A percentile compares a stretch with the other conserved stretches of the same genome.
Conservation (phyloP, 23 red algal species). For the Cyanidiococcus yangmingshanensis region DNA sequence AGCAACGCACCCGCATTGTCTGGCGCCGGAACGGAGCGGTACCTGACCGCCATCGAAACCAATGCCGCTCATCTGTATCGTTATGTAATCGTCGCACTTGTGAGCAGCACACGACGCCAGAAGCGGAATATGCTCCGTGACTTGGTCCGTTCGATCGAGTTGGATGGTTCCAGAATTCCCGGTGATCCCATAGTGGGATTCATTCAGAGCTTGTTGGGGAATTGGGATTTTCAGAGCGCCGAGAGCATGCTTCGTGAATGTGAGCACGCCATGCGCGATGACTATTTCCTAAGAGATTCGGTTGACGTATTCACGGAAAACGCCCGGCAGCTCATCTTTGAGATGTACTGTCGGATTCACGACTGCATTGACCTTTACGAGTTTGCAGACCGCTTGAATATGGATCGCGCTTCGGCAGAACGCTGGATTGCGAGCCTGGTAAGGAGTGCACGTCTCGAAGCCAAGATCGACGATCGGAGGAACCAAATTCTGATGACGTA, state of each 20-base stretch:
- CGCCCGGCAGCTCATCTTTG: slow-evolving; percentile 75
- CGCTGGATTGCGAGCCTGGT: slow-evolving; percentile 92
- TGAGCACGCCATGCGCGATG: slow-evolving; percentile 60
- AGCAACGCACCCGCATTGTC: too few species aligned
- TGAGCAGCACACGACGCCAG: slow-evolving; percentile 38
- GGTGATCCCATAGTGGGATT: slow-evolving; percentile 84
- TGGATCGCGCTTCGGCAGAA: slow-evolving; percentile 76
- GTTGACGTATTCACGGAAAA: slow-evolving; percentile 84
- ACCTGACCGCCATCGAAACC: slow-evolving; percentile 91
- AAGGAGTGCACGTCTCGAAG: slow-evolving; percentile 68
- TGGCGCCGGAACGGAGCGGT: slow-evolving; percentile 40
- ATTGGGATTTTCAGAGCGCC: slow-evolving; percentile 88
- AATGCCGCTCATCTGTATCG: slow-evolving; percentile 97
- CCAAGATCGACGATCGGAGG: slow-evolving; percentile 73
- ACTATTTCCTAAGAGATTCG: slow-evolving; percentile 63
- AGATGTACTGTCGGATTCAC: slow-evolving; percentile 89
- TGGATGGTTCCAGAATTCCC: slow-evolving; percentile 40
- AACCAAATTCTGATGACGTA: slow-evolving; percentile 86
- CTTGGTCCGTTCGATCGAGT: slow-evolving; percentile 63
- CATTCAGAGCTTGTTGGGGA: slow-evolving; percentile 75
- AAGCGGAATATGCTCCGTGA: slow-evolving; percentile 60
- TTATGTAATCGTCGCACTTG: slow-evolving; percentile 72
- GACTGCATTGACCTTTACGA: slow-evolving; percentile 82
- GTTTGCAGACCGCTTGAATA: slow-evolving; percentile 79
- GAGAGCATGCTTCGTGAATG: slow-evolving; percentile 75